Evolutionary conservation across 2,329 filamentous ascomycete genomes (phyloP), one percentile per base, ranked within the genome.

Genomic region (Cladosporium sp.): DNA sequence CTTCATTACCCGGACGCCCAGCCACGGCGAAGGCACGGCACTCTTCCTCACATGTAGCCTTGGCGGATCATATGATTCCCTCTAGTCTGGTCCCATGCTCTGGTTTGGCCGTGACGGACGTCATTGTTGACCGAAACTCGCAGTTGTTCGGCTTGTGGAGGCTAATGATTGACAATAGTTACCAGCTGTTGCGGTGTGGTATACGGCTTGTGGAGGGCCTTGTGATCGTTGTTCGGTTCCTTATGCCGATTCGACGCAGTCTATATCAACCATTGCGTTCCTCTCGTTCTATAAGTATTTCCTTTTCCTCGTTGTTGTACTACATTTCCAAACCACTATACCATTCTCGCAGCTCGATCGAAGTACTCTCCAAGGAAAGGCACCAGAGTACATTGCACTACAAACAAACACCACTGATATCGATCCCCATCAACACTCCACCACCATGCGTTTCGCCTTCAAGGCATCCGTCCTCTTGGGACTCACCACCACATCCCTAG

Each of bases 81-180:
- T n/a, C 18, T 26, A 14, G 15, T 4, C n/a, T 32, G 49, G 49
- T 64, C 61, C 44, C 52, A 52, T 64, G 61, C n/a, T 24, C 30
- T 26, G 41, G 41, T n/a, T 15, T 47, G 34, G 61, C 44, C 12
- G 34, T 12, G 6, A 64, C 6, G 18, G 34, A 64, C 61, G 61
- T 64, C 61, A 64, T 64, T 47, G 34, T 64, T 57, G 51, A 64
- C 28, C 28, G 18, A 34, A 4, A 21, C 5, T 64, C 51, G 34
- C 30, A 30, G 18, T 14, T 32, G 5, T 24, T 41, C 51, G 30
- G 49, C 24, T 47, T 57, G 51, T 64, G 61, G 61, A 57, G 51
- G 55, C 24, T 51, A 34, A 28, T 64, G 61, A 64, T 64, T 64
- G 61, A 64, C 51, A 24, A 26, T 44, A 52, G 61, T 26, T 57